Evolutionary conservation across 2,329 filamentous ascomycete genomes (phyloP), one percentile per base, ranked within the genome.

Genomic region (Zymoseptoria crescenta): DNA sequence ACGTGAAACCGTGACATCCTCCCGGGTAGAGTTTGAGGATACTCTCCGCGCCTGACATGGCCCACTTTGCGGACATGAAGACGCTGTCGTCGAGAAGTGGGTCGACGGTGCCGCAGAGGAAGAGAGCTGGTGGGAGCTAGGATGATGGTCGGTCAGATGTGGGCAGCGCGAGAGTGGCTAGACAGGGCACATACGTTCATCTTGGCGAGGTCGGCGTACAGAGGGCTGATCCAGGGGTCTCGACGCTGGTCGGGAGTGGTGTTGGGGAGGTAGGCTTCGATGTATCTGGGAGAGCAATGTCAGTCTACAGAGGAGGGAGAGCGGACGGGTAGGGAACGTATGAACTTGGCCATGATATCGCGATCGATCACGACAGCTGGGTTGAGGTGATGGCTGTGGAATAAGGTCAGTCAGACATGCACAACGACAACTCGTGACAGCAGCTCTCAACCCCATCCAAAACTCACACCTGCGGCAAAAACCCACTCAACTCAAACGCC

Each of bases 31-130:
- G 50, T 70, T 80, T 84, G 2, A 82, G 70, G 2, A 82, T 70
- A 0, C 75, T 74, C 68, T 81, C 78, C 4, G 75, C 76, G 2
- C 80, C 80, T 62, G 72, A 74, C 69, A 79, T 79, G 65, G 70
- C 67, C 82, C 81, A 84, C 70, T 82, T 83, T 1, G 74, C 70
- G 3, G 74, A 73, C 81, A 85, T 83, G 52, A 80, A 68, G 21
- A 81, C 67, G 16, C 74, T 80, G 63, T 81, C 79, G 63, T 81
- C 79, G 0, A 84, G 65, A 59, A 84, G 63, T 5, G 75, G 75
- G 68, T 85, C 82, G 59, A 79, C 75, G 4, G 80, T 83, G 0
- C 82, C 81, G 59, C 77, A 80, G 0, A 77, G 74, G 62, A 84
- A 84, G 20, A 85, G 65, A 2, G 81, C 80, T 0, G 77, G 76